phyloP scores from a whole-genome alignment of 805 yeast species.

The Novakomyces olei region DNA sequence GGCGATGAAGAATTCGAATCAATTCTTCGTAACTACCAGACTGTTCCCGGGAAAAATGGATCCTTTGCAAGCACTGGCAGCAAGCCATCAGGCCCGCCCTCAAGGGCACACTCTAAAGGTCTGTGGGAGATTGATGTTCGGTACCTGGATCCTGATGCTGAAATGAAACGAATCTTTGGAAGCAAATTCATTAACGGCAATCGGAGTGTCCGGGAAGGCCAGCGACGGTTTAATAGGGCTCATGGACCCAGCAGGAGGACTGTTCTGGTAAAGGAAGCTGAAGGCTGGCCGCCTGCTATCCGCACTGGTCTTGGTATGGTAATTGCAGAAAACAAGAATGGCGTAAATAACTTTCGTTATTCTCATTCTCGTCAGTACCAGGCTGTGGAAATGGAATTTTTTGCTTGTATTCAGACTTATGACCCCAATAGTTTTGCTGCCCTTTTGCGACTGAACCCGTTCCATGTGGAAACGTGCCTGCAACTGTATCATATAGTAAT shows the following conservation, averaged over 20 bases:
- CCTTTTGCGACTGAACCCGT: conserved; percentile 32
- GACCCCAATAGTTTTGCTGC: conserved; percentile 53
- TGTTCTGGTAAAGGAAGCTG: conserved; percentile 9
- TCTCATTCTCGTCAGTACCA: conserved; percentile 20
- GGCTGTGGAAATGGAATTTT: conserved; percentile 22
- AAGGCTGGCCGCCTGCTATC: conserved; percentile 10
- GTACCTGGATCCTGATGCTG: conserved; percentile 10
- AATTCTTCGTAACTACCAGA: not conserved
- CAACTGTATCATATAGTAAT: conserved; percentile 55
- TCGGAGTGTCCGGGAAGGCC: not conserved
- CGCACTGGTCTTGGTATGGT: conserved; percentile 8
- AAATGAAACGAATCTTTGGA: conserved; percentile 10
- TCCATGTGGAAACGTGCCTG: conserved; percentile 54
- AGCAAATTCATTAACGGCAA: conserved; percentile 8
- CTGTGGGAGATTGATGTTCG: conserved; percentile 8
- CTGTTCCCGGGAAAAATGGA: not conserved
- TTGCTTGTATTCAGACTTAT: conserved; percentile 41
- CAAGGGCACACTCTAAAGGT: conserved; percentile 3
- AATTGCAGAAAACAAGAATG: conserved; percentile 8
- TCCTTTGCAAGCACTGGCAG: not conserved
- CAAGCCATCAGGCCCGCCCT: conserved; percentile 1
- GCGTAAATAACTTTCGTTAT: conserved; percentile 31
- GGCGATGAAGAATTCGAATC: not conserved
- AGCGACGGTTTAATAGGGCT: conserved; percentile 5
- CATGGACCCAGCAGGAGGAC: conserved; percentile 5